Base-by-base conservation (phyloP, 169 alveolate genomes). In the Theileria sp. region DNA sequence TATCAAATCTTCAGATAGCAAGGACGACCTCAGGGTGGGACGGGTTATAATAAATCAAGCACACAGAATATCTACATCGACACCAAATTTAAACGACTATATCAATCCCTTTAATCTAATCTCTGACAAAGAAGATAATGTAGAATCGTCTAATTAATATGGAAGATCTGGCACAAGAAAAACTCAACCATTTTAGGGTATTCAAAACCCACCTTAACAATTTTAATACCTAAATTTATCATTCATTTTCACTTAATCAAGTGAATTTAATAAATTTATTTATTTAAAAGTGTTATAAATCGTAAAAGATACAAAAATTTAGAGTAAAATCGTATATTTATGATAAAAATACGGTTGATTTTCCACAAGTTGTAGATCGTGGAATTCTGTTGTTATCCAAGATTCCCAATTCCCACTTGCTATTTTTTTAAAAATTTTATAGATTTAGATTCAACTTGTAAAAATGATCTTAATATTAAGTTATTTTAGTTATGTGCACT, bases 21-120 rank as follows among this genome's bases (percentile, higher is more conserved):
- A 85, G 79, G 91, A 85, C 62, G 91, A 85, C 80, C 73, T 78
- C 21, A 49, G 85, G 8, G 84, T 85, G 7, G 91, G 87, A 32
- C 25, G 87, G 13, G 77, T 85, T 6, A 85, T 85, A 21, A 81
- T 85, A 28, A 85, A 85, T 73, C 87, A 79, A 68, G 91, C 91
- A 26, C 79, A 83, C 78, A 44, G 86, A 23, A 83, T 83, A 17
- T 13, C 86, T 0, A 19, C 50, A 0, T 13, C 75, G 8, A 79
- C 66, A 34, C 86, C 79, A 3, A 17, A 66, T 28, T 23, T 83
- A 13, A 77, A 77, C 64, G 79, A 36, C 28, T 69, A 50, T 67
- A 28, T 69, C 3, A 23, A 64, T 15, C 72, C 32, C 8, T 26
- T 50, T 32, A 64, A 21, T 13, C 1, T 44, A 10, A 10, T 44